Conservation (phyloP, 164 flowering plant genomes). For the Paratinospora sagittata region DNA sequence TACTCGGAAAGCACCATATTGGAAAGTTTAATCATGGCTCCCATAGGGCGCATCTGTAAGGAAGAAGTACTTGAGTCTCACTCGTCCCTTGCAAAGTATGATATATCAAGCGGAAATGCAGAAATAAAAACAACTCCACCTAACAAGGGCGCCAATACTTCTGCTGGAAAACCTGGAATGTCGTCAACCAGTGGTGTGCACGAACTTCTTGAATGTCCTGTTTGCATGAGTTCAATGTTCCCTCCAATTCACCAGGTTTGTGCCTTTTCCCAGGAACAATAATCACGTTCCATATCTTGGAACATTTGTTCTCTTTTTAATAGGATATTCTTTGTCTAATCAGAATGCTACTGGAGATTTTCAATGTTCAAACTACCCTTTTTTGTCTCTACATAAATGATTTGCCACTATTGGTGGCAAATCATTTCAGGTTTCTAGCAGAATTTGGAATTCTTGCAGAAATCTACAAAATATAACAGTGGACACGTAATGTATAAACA, state of each 20-base stretch:
- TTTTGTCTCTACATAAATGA: not conserved
- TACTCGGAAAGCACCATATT: not conserved
- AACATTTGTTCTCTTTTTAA: not conserved
- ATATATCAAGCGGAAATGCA: conserved; percentile 23
- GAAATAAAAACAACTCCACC: conserved; percentile 22
- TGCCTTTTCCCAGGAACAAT: not conserved
- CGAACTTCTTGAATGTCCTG: conserved; percentile 71
- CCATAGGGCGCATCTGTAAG: conserved; percentile 45
- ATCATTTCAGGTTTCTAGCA: not conserved
- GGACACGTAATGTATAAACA: no score
- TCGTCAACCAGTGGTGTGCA: conserved; percentile 54
- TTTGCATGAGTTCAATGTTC: conserved; percentile 58
- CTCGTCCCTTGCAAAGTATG: conserved; percentile 31
- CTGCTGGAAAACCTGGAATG: conserved; percentile 37
- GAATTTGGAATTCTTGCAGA: not conserved
- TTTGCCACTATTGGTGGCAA: not conserved
- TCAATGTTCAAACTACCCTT: not conserved
- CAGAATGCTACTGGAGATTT: not conserved
- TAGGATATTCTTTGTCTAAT: not conserved
- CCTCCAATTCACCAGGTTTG: conserved; percentile 79
- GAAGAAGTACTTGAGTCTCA: conserved; percentile 50
- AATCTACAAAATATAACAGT: not conserved
- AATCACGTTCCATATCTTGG: not conserved
- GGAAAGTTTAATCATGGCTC: conserved; percentile 41
- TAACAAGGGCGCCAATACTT: conserved; percentile 21